Conservation (phyloP, 2,329 filamentous ascomycete species). For the Raffaelea albimanens region DNA sequence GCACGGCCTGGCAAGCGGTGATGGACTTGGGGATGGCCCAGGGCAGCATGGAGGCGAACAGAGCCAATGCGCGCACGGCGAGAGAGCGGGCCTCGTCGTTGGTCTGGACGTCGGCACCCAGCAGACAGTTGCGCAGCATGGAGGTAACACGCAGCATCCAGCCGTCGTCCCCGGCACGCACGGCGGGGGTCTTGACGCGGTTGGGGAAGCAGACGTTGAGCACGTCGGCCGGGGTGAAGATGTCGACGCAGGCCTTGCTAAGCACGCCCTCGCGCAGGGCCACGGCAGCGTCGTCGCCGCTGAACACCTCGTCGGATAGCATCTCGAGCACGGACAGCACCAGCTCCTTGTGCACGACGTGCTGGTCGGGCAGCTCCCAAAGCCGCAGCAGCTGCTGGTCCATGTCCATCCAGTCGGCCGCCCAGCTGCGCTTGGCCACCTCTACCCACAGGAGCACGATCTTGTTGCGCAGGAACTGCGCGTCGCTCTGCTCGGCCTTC, state of each 20-base stretch:
- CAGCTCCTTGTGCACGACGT: conserved; percentile 62
- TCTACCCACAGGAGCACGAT: conserved; percentile 92
- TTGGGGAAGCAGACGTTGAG: conserved; percentile 68
- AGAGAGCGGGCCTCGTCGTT: conserved; percentile 60
- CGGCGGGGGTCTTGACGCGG: conserved; percentile 55
- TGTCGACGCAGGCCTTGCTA: conserved; percentile 84
- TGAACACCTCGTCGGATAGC: conserved; percentile 89
- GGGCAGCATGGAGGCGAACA: conserved; percentile 68
- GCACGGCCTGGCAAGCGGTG: conserved; percentile 58
- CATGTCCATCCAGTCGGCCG: conserved; percentile 90
- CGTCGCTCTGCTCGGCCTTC: conserved; percentile 61
- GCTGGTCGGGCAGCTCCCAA: conserved; percentile 61
- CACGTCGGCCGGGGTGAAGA: conserved; percentile 73
- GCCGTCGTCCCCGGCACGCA: conserved; percentile 72
- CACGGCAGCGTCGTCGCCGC: conserved; percentile 78
- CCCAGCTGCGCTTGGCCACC: conserved; percentile 87
- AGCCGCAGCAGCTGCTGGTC: conserved; percentile 71
- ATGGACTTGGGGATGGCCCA: conserved; percentile 87
- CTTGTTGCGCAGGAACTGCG: conserved; percentile 82
- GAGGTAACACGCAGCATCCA: conserved; percentile 74
- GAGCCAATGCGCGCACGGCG: conserved; percentile 66
- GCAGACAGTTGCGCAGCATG: conserved; percentile 62
- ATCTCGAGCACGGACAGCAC: conserved; percentile 84
- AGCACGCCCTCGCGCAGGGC: conserved; percentile 74
- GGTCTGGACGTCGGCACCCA: conserved; percentile 54